Conservation (phyloP, 164 flowering plant species). For the Magnolia kwangsiensis region DNA sequence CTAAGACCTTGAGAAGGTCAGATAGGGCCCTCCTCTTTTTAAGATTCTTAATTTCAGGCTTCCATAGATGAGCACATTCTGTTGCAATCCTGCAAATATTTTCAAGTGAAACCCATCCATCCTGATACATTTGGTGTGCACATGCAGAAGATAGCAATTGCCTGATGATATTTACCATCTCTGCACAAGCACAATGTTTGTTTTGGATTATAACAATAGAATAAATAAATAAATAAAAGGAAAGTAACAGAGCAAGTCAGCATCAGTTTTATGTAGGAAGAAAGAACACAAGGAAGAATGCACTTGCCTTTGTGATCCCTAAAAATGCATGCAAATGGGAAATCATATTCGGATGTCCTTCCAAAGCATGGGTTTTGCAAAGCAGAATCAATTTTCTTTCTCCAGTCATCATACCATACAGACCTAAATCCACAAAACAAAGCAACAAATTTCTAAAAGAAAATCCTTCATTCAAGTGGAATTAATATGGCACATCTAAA, state of each 20-base stretch:
- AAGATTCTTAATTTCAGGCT: constrained; percentile 33
- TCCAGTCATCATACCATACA: constrained; percentile 43
- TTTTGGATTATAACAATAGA: neutral
- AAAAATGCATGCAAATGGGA: no score
- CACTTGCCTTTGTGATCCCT: no score
- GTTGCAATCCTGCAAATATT: constrained; percentile 31
- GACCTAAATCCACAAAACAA: constrained; percentile 30
- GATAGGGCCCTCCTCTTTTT: constrained; percentile 66
- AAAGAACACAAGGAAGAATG: no score
- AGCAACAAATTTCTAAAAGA: neutral
- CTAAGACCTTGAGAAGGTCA: constrained; percentile 59
- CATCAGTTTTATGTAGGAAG: no score
- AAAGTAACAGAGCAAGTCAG: no score
- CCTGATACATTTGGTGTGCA: constrained; percentile 25
- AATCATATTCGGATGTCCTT: neutral
- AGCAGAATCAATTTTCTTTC: constrained; percentile 29
- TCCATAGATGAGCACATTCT: constrained; percentile 56
- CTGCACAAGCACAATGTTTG: constrained; percentile 25
- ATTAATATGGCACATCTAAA: neutral
- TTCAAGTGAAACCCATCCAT: constrained; percentile 49
- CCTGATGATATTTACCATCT: constrained; percentile 12
- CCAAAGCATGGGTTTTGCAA: constrained; percentile 19
- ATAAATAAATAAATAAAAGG: neutral
- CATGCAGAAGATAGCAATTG: constrained; percentile 21
- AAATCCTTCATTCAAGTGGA: neutral